Percentiles rank a stretch among this genome's conserved stretches.
These are phyloP conservation scores for Helminthosporium solani DNA, from an alignment of 2,329 filamentous ascomycete species.

Conservation along the genomic window DNA sequence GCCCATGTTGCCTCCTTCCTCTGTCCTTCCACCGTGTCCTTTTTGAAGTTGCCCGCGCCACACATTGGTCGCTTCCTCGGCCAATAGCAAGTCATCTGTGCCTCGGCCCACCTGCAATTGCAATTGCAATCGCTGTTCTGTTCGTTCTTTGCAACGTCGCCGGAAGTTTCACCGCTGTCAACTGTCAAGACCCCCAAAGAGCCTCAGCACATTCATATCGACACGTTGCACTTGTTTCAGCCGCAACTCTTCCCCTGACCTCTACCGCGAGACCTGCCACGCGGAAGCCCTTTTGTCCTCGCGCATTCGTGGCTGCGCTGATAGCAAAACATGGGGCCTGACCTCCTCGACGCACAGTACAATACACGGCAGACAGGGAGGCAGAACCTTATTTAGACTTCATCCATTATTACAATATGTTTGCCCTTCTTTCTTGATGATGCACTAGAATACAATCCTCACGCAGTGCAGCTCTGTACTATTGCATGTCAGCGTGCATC, in stretches of 20 bases:
- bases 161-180: constrained; percentile 7
- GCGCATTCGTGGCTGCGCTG: too few species aligned
- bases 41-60: background rate
- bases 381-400: background rate
- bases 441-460: background rate
- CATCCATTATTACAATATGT: too few species aligned
- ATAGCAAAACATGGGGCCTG: too few species aligned
- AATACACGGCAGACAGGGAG: background rate
- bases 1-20: constrained; percentile 2
- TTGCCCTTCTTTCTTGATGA: too few species aligned
- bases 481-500: too few species aligned
- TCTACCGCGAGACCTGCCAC: too few species aligned
- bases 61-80: background rate
- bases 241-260: too few species aligned
- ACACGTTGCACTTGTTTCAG: background rate
- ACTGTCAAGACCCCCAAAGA: background rate
- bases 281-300: too few species aligned
- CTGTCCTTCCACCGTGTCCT: constrained; percentile 3
- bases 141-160: constrained; percentile 8
- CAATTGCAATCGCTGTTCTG: background rate
- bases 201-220: background rate
- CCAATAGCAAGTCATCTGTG: background rate
- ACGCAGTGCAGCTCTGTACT: too few species aligned
- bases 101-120: too few species aligned
- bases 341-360: too few species aligned